These are phyloP conservation scores for Backusella macrospora DNA, from an alignment of 192 early-diverging fungal genomes.

Conservation along the genomic window DNA sequence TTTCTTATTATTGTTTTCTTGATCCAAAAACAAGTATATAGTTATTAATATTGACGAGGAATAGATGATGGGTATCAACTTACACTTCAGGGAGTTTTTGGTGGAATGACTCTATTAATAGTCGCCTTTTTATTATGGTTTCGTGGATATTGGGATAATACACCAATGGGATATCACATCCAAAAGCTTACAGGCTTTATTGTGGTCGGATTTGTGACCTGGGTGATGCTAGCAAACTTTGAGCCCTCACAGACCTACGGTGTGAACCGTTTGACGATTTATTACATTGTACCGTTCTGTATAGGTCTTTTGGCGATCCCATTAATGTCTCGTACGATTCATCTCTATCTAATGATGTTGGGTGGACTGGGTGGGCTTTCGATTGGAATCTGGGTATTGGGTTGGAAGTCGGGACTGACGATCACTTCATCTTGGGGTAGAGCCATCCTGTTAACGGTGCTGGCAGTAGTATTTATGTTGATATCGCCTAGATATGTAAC, in stretches of 20 bases:
- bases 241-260: conserved; percentile 39
- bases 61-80: conserved; percentile 40
- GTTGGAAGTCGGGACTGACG: conserved; percentile 40
- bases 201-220: conserved; percentile 40
- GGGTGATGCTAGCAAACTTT: conserved; percentile 46
- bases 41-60: no score
- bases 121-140: conserved; percentile 38
- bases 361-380: conserved; percentile 40
- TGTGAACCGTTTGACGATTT: conserved; percentile 29
- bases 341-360: conserved; percentile 41
- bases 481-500: background rate
- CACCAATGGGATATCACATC: background rate
- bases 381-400: conserved; percentile 48
- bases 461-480: conserved; percentile 38
- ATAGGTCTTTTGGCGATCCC: conserved; percentile 39
- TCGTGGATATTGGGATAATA: conserved; percentile 24
- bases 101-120: conserved; percentile 37
- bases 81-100: conserved; percentile 39
- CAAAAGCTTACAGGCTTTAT: conserved; percentile 45
- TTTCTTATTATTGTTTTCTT: background rate
- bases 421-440: conserved; percentile 41
- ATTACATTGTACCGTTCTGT: conserved; percentile 41
- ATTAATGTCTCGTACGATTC: conserved; percentile 40
- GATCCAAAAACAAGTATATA: background rate
- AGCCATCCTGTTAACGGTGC: conserved; percentile 40